Base-by-base conservation (phyloP, 2,329 filamentous ascomycete genomes). In the Colletotrichum sublineola region DNA sequence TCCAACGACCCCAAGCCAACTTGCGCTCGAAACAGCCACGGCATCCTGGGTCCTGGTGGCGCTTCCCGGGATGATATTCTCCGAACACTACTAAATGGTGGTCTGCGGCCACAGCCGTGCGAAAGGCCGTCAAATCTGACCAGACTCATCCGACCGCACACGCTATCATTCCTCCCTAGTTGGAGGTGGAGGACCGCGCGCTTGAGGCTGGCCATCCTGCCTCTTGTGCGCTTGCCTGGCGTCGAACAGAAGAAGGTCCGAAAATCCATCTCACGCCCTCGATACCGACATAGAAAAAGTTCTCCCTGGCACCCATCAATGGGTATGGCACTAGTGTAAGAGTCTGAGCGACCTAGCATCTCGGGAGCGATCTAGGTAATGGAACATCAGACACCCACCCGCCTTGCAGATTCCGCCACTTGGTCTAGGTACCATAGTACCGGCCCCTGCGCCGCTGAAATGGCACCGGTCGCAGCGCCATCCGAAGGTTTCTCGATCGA, bases 11-110 rank as follows among this genome's bases (percentile, higher is more conserved):
- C 44, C 44, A 58, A 24, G 50, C 38, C 15, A 48, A n/a, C 65
- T 50, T 55, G 46, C 11, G 12, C 40, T 36, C 70, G 40, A 69
- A 73, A 48, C 53, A 64, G 46, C 31, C 40, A 55, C 55, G 55
- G 29, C 40, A 36, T 55, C 42, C 33, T 24, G 12, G 53, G 52
- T n/a, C 38, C 33, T 50, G 38, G 44, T 46, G 65, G 52, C 60
- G 38, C 42, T 57, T 70, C 38, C 66, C 67, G 58, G 31, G n/a
- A 48, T 63, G 61, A 69, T 58, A 69, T 63, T 72, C 60, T 69
- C 69, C 69, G 70, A 64, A 58, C 42, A 24, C 12, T n/a, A 18
- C 57, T n/a, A 57, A 24, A 33, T 56, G 40, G 18, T 60, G 46
- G 55, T 40, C 66, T 24, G 40, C 60, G 60, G 48, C 65, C 36